Evolutionary conservation across 345 rosid genomes (phyloP).

Genomic region (Crucihimalaya himalaica): DNA sequence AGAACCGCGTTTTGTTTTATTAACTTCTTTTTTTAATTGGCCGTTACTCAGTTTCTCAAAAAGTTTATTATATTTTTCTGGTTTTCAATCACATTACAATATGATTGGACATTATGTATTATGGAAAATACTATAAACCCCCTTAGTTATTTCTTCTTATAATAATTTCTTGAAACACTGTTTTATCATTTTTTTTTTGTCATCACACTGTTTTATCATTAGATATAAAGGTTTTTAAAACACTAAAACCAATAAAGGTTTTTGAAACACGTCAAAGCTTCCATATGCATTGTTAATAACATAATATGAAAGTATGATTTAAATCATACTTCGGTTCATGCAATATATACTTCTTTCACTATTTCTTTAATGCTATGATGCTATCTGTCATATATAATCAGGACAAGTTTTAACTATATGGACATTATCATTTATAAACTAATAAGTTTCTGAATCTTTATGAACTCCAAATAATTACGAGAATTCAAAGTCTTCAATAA

Average conservation of each 20-base stretch:
- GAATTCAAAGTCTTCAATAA: background rate
- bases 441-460: background rate
- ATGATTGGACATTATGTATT: constrained; percentile 17
- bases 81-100: background rate
- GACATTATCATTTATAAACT: background rate
- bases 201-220: no score
- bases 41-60: background rate
- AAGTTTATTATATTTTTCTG: background rate
- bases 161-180: constrained; percentile 6
- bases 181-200: no score
- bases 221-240: no score
- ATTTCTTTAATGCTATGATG: background rate
- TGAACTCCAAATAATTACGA: background rate
- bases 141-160: background rate
- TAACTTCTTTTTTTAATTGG: background rate
- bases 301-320: background rate
- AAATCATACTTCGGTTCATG: background rate
- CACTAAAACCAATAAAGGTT: background rate
- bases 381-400: background rate
- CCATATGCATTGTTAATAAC: background rate
- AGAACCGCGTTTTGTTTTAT: constrained; percentile 34
- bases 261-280: constrained; percentile 12
- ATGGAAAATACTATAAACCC: background rate
- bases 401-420: background rate
- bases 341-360: background rate